Base-by-base conservation (phyloP, 805 yeast species). In the Yarrowia hollandica region DNA sequence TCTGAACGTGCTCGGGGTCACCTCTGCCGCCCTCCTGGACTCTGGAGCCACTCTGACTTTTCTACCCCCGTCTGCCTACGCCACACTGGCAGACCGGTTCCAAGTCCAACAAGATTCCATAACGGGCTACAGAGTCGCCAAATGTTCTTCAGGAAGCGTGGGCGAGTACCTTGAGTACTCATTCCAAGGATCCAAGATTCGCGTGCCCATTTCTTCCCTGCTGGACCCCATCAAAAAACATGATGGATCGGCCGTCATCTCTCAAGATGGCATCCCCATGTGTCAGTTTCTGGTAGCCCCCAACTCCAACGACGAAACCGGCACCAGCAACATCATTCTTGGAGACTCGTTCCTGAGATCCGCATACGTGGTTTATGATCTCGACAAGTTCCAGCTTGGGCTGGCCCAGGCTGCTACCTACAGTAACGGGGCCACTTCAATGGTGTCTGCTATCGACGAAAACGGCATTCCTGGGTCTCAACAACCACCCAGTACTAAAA, bases 131-230 rank as follows among this genome's bases (percentile, higher is more conserved):
- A 16, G 42, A 9, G 48, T 31, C 15, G 56, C 62, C n/a, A 28
- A 5, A 18, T 63, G 18, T 4, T 44, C 52, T 0, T 15, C 28
- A 4, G 41, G 41, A 16, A 12, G 12, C 15, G 12, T 11, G 15
- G 80, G 94, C 73, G 98, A 98, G 62, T 96, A 92, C 71, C 79
- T 94, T 74, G 90, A 97, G 54, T 84, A 92, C 75, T 90, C 79
- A 71, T 86, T 94, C 66, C 84, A 82, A 61, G 98, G 98, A 64
- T 89, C 92, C 79, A 92, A 90, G 78, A 87, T 96, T 56, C 83
- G 94, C 70, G 70, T 86, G 62, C 86, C 98, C 34, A 84, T 82
- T 69, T 98, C 94, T 72, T 94, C 94, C 41, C 55, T 70, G 52
- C 62, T 69, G 41, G 61, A 66, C 60, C 68, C 68, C n/a, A 15